phyloP scores from a whole-genome alignment of 345 rosid genomes.

The Barbarea vulgaris region DNA sequence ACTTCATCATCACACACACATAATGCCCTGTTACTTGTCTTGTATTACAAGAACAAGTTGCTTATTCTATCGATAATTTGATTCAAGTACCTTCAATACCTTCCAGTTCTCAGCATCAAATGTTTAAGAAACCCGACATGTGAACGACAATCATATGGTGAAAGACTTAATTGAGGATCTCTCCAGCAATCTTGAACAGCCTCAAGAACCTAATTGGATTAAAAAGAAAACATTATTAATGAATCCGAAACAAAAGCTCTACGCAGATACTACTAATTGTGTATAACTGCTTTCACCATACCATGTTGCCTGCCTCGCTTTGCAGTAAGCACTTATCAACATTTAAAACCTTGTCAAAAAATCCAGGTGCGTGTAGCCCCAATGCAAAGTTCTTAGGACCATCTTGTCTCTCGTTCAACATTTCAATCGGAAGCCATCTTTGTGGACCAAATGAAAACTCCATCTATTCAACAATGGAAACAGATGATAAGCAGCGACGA shows the following conservation, averaged over 20 bases:
- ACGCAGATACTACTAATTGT: background rate
- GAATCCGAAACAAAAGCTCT: background rate
- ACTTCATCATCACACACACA: background rate
- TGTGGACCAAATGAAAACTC: conserved; percentile 87
- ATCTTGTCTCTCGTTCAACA: conserved; percentile 55
- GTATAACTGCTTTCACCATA: conserved; percentile 38
- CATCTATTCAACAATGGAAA: conserved; percentile 51
- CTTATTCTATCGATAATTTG: background rate
- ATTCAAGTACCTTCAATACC: conserved; percentile 57
- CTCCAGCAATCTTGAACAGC: conserved; percentile 87
- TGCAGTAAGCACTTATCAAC: conserved; percentile 80
- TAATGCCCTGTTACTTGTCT: background rate
- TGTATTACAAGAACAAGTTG: background rate
- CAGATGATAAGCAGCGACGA: background rate
- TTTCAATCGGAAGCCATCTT: conserved; percentile 77
- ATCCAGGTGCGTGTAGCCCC: conserved; percentile 92
- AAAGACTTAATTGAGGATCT: conserved; percentile 68
- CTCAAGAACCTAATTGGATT: conserved; percentile 68
- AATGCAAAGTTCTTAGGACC: conserved; percentile 59
- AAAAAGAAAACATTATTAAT: background rate
- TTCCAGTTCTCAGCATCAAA: conserved; percentile 92
- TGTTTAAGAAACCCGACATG: conserved; percentile 94
- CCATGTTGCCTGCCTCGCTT: conserved; percentile 83
- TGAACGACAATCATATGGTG: conserved; percentile 79
- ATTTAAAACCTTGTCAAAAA: conserved; percentile 83